These are phyloP conservation scores for Botrytis porri DNA, from an alignment of 2,329 filamentous ascomycete genomes.

Conservation along the genomic window DNA sequence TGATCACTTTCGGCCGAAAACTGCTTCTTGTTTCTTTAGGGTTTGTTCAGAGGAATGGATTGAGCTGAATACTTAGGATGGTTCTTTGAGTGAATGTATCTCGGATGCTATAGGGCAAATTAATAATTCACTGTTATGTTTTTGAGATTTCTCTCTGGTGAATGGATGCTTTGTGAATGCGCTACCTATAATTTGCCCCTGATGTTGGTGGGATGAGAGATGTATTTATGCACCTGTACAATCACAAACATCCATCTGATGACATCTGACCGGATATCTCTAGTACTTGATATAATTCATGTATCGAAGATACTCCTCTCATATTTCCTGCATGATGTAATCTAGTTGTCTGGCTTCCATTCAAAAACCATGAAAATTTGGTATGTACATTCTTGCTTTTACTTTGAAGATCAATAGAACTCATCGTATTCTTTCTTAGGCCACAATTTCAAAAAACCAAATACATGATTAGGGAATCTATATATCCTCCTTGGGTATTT, in stretches of 20 bases:
- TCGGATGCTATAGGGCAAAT: background rate
- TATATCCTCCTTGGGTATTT: rapidly evolving
- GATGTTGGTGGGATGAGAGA: background rate
- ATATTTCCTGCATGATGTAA: background rate
- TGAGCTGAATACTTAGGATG: background rate
- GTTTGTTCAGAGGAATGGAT: background rate
- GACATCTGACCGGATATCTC: background rate
- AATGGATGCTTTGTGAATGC: background rate
- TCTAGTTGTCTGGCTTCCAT: background rate
- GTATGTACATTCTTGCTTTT: rapidly evolving
- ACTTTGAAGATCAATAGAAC: background rate
- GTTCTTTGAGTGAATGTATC: background rate
- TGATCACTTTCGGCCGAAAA: background rate
- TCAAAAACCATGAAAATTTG: background rate
- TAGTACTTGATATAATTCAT: rapidly evolving
- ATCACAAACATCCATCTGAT: background rate
- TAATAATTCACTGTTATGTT: background rate
- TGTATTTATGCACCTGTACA: background rate
- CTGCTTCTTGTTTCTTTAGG: background rate
- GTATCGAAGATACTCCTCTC: background rate
- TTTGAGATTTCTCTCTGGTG: background rate
- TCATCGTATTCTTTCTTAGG: background rate
- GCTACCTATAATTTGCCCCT: background rate
- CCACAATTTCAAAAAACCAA: background rate
- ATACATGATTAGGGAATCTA: background rate